Evolutionary conservation across 2,329 filamentous ascomycete species (phyloP), one percentile per base, ranked within the genome.

Genomic region (Fusarium sp.): DNA sequence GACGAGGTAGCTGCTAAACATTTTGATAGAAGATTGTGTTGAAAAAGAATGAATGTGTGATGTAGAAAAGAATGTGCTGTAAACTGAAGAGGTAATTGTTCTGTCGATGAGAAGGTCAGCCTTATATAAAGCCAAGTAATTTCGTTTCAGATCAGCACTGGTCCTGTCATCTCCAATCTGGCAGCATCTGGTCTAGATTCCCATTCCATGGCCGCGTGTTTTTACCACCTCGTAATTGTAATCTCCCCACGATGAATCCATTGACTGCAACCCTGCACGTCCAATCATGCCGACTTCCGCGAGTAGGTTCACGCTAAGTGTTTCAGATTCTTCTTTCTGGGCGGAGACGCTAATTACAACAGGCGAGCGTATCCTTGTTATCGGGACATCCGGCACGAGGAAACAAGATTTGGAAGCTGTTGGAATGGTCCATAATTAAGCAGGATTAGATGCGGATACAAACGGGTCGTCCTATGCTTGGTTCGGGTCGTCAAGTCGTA

Each of bases 1-100:
- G 42, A 43, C 60, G 16, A 63, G 21, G 21, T 54, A 62, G 58
- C 23, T 57, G 12, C 42, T 23, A 18, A 63, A 63, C 48, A 63
- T 63, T 39, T 21, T 63, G 41, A 12, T 30, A 3, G n/a, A 31
- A 26, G n/a, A 18, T 28, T 21, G 31, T 60, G 3, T 3, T 37
- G 4, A n/a, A 39, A 39, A 26, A n/a, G 30, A 62, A 39, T 28
- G 26, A 44, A 52, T 37, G 26, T 44, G n/a, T 25, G 19, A 23
- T 16, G 13, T 43, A 19, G 42, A 48, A 63, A 42, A 54, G 60
- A 63, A 57, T 63, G 60, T 63, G 34, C 3, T 57, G 26, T 13
- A n/a, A 16, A 26, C 10, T 18, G 23, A 28, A 21, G 23, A 18
- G 31, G 7, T 9, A 1, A 1, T 18, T 5, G 2, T 19, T 13